Base-by-base conservation (phyloP, 1,284 basidiomycete genomes). In the Rugosomyces carneus region DNA sequence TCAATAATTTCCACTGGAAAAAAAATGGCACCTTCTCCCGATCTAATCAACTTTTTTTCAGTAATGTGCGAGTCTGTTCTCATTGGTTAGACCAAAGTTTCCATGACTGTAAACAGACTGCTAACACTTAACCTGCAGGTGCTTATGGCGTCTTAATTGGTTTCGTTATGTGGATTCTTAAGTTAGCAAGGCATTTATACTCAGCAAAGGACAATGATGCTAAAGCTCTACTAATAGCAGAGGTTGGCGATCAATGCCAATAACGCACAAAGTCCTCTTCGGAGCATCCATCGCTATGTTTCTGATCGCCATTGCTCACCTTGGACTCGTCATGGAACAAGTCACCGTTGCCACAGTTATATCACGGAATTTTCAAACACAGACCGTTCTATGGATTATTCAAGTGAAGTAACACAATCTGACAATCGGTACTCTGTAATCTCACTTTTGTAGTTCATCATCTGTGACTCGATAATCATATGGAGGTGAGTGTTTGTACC, bases 21-120 rank as follows among this genome's bases (percentile, higher is more conserved):
- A 52, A 10, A 23, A 23, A 52, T 52, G 50, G 37, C 44, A 8
- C 50, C 47, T 15, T 44, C 50, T 13, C 13, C 8, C 26, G 19
- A 20, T 15, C 24, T 48, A 16, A 40, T 55, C 24, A 26, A 51
- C 19, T 36, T 47, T 36, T 47, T 53, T 38, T 47, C 51, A 13
- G 51, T 55, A n/a, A 53, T 55, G 51, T 55, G 51, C 43, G 53
- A 55, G 29, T 54, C 53, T 15, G 11, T 52, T 31, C 43, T 51
- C 10, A 29, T 51, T 6, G 53, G 51, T 55, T 7, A 23, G 21
- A 4, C 21, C 3, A 34, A 38, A 46, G n/a, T 15, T 34, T 34
- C 15, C 31, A 16, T 34, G 4, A n/a, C n/a, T n/a, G n/a, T 36
- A 35, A 6, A 18, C 32, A 19, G 15, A 11, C 13, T 20, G 29